A percentile compares a stretch with the other conserved stretches of the same genome.
Conservation (phyloP, 768 basidiomycete species). For the Calocybe cyanea region DNA sequence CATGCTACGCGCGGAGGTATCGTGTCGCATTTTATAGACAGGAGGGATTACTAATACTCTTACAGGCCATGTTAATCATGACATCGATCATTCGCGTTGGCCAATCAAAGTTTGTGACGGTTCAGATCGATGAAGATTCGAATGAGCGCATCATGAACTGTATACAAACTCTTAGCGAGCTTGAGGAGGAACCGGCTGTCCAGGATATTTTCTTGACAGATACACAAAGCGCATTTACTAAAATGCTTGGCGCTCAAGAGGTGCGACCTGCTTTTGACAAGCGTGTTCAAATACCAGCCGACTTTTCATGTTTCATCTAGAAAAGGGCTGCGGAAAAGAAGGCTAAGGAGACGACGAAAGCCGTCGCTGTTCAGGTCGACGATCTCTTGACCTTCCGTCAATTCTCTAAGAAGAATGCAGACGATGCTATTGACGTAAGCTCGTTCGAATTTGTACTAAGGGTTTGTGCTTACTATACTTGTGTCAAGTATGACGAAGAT, state of each 20-base stretch:
- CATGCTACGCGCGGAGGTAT: constrained; percentile 79
- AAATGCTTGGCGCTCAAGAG: constrained; percentile 96
- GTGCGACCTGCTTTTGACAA: constrained; percentile 35
- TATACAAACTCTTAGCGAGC: constrained; percentile 86
- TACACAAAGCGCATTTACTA: constrained; percentile 87
- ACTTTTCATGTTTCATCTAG: constrained; percentile 30
- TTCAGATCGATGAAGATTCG: constrained; percentile 98
- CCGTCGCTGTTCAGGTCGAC: constrained; percentile 82
- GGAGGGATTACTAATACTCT: not conserved
- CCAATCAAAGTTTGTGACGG: constrained; percentile 91
- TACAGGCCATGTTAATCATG: constrained; percentile 95
- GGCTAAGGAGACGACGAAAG: constrained; percentile 68
- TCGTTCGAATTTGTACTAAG: not conserved
- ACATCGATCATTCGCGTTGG: constrained; percentile 95
- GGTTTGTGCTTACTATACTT: constrained; percentile 3
- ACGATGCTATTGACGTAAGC: constrained; percentile 72
- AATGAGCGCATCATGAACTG: constrained; percentile 95
- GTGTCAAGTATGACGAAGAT: constrained; percentile 80
- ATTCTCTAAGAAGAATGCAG: constrained; percentile 87
- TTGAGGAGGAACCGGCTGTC: constrained; percentile 53
- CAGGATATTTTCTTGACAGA: constrained; percentile 78
- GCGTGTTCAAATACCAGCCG: not conserved
- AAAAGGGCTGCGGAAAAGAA: constrained; percentile 91
- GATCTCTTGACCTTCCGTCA: constrained; percentile 91
- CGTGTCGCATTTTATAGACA: constrained; percentile 9